phyloP scores from a whole-genome alignment of 1,284 basidiomycete genomes.

The Microstroma glucosiphilum region DNA sequence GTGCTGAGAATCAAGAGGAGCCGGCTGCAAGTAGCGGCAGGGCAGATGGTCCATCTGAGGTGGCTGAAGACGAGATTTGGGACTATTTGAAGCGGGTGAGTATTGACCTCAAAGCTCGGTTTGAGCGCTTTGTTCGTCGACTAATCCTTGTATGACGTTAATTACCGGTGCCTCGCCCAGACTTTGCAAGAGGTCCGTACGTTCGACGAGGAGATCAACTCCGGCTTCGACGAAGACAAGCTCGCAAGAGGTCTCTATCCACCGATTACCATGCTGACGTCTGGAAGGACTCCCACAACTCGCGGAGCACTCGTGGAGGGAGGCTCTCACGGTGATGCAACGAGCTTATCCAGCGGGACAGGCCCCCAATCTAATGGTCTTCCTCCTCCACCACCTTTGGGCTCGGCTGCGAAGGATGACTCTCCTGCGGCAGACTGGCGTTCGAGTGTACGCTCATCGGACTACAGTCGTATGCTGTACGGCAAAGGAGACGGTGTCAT shows the following conservation, averaged over 20 bases:
- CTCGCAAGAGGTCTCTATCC: constrained; percentile 30
- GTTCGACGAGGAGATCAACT: constrained; percentile 38
- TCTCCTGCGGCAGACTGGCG: constrained; percentile 16
- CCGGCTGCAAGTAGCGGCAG: no score
- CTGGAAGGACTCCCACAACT: constrained; percentile 42
- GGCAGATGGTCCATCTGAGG: no score
- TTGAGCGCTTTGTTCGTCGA: neutral
- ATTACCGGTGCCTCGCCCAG: neutral
- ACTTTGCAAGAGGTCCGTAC: constrained; percentile 26
- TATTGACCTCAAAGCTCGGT: constrained; percentile 1
- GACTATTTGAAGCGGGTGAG: constrained; percentile 21
- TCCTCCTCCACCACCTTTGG: no score
- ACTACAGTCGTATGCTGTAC: constrained; percentile 32
- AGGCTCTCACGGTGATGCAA: constrained; percentile 15
- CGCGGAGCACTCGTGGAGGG: constrained; percentile 41
- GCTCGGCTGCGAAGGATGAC: neutral
- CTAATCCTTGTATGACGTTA: neutral
- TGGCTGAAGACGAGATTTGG: neutral
- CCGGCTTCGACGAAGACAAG: constrained; percentile 24
- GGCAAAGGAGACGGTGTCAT: constrained; percentile 47
- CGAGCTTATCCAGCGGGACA: constrained; percentile 10
- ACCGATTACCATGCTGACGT: constrained; percentile 44
- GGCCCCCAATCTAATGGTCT: constrained; percentile 13
- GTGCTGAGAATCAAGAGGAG: no score
- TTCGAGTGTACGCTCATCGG: constrained; percentile 21